Evolutionary conservation across 768 basidiomycete genomes (phyloP).

Genomic region (Gloeostereum incarnatum): DNA sequence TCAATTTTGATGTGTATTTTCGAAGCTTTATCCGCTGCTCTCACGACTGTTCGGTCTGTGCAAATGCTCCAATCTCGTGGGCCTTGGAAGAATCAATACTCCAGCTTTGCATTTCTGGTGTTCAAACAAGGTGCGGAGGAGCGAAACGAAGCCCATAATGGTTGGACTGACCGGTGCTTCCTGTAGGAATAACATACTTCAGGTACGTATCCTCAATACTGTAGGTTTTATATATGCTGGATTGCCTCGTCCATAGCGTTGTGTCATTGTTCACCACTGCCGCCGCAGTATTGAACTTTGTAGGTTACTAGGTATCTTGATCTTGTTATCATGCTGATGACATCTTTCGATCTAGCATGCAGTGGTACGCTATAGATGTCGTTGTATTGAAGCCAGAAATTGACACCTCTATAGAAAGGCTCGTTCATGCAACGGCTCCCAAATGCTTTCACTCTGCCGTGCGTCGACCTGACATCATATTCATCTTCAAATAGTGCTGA

Average conservation of each 20-base stretch:
- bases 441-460: slow-evolving; percentile 17
- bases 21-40: slow-evolving; percentile 14
- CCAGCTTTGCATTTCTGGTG: slow-evolving; percentile 14
- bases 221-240: neutral
- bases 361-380: slow-evolving; percentile 9
- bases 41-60: slow-evolving; percentile 15
- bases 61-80: slow-evolving; percentile 14
- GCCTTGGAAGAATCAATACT: slow-evolving; percentile 9
- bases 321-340: neutral
- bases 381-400: neutral
- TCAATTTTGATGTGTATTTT: slow-evolving; percentile 19
- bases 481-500: neutral
- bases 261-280: slow-evolving; percentile 16
- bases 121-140: slow-evolving; percentile 17
- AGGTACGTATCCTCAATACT: slow-evolving; percentile 9
- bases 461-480: neutral
- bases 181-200: slow-evolving; percentile 18
- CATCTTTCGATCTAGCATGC: slow-evolving; percentile 9
- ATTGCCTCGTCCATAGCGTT: slow-evolving; percentile 6
- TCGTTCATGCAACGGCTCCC: slow-evolving; percentile 19
- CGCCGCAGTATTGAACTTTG: slow-evolving; percentile 15
- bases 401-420: slow-evolving; percentile 7
- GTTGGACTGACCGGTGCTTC: neutral
- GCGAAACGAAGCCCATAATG: too few relatives aligned
- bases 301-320: slow-evolving; percentile 7